phyloP scores from a whole-genome alignment of 805 yeast species.

The Blastobotrys muscicola region DNA sequence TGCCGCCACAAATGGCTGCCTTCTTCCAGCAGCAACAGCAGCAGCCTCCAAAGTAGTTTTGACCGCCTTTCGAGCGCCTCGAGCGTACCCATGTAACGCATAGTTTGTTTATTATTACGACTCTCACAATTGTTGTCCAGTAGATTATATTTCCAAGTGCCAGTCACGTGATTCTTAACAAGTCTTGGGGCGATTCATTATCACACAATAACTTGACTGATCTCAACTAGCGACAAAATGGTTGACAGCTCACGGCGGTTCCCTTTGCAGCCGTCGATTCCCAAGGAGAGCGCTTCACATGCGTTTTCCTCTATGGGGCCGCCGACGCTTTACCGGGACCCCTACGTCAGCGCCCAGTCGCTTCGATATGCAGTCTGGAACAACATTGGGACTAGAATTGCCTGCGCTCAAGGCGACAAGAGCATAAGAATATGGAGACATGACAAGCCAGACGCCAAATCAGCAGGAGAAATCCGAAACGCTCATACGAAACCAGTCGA shows the following conservation, averaged over 20 bases:
- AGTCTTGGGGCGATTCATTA: too few species aligned
- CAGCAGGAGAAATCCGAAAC: constrained; percentile 29
- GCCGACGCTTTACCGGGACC: constrained; percentile 5
- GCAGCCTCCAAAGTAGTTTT: constrained; percentile 12
- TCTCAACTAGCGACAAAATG: too few species aligned
- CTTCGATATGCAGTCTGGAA: constrained; percentile 23
- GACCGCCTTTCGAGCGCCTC: too few species aligned
- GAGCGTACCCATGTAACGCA: not conserved
- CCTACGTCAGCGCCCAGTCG: constrained; percentile 2
- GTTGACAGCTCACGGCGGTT: too few species aligned
- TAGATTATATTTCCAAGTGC: too few species aligned
- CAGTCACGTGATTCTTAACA: too few species aligned
- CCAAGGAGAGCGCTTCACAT: not conserved
- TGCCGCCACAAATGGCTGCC: constrained; percentile 17
- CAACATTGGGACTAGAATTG: constrained; percentile 23
- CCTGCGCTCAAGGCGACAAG: constrained; percentile 23
- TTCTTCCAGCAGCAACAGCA: constrained; percentile 17
- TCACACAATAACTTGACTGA: too few species aligned
- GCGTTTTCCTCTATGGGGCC: not conserved
- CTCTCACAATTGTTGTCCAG: too few species aligned
- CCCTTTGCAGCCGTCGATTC: not conserved
- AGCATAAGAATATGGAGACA: constrained; percentile 28
- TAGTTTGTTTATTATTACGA: not conserved
- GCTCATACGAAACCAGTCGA: constrained; percentile 35
- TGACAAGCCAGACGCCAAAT: constrained; percentile 28